Percentiles rank a stretch among this genome's conserved stretches.
phyloP scores from a whole-genome alignment of 2,329 filamentous ascomycete genomes.

The Pseudocercospora musae region DNA sequence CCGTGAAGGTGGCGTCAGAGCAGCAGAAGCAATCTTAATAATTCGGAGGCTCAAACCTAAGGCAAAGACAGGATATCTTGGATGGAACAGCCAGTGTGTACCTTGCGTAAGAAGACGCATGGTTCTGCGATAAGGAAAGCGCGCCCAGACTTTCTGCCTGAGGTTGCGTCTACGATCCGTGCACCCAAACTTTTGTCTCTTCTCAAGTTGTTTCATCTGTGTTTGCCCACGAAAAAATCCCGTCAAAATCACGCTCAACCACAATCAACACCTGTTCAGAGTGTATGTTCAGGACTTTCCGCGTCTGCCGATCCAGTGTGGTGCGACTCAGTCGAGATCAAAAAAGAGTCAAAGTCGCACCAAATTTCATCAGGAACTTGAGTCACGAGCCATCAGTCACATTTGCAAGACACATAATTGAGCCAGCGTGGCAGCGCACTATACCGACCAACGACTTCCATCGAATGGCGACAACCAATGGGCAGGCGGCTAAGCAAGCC shows the following conservation, averaged over 20 bases:
- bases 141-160: neutral
- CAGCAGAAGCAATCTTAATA: too few species aligned
- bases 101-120: neutral
- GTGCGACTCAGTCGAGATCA: slow-evolving; percentile 6
- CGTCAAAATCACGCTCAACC: neutral
- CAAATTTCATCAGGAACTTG: slow-evolving; percentile 7
- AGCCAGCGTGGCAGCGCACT: neutral
- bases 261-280: neutral
- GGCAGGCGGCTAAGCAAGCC: slow-evolving; percentile 8
- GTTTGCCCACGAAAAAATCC: neutral
- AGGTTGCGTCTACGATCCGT: neutral
- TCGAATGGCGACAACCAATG: slow-evolving; percentile 24
- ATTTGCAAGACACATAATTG: neutral
- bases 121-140: neutral
- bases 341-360: slow-evolving; percentile 4
- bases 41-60: too few species aligned
- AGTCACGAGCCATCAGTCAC: slow-evolving; percentile 19
- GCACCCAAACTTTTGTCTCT: neutral
- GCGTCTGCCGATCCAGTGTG: slow-evolving; percentile 4
- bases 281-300: slow-evolving; percentile 16
- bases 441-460: neutral
- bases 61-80: too few species aligned
- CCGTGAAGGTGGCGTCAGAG: too few species aligned
- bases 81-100: too few species aligned
- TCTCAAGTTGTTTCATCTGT: neutral